Conservation (phyloP, 2,329 filamentous ascomycete species). For the Diaporthe aspalathi region DNA sequence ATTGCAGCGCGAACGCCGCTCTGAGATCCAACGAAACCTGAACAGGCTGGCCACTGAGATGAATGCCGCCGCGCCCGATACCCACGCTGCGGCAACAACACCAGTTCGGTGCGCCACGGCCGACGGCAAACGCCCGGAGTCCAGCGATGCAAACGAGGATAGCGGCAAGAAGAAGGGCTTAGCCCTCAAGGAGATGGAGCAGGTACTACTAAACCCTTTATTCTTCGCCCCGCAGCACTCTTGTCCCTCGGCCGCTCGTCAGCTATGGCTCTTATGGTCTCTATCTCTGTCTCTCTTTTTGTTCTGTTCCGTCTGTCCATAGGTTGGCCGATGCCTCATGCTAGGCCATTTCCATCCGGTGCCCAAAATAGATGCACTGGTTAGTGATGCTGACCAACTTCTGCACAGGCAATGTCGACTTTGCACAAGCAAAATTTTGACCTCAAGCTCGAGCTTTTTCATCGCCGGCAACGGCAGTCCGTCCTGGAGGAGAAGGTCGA, state of each 20-base stretch:
- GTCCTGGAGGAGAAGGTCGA: constrained; percentile 69
- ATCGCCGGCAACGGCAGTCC: constrained; percentile 73
- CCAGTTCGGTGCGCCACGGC: constrained; percentile 50
- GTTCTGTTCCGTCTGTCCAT: neutral
- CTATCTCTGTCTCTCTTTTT: neutral
- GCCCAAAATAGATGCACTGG: no score
- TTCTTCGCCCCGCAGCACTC: neutral
- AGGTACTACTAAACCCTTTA: constrained; percentile 54
- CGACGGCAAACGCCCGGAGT: constrained; percentile 55
- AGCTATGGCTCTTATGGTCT: no score
- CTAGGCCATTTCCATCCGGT: no score
- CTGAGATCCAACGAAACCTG: constrained; percentile 59
- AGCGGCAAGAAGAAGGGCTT: constrained; percentile 62
- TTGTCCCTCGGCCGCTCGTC: neutral
- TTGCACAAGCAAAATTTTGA: constrained; percentile 83
- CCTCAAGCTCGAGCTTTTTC: constrained; percentile 78
- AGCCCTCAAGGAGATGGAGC: constrained; percentile 76
- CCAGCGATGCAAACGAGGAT: constrained; percentile 55
- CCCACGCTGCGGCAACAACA: constrained; percentile 53
- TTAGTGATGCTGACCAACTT: constrained; percentile 14
- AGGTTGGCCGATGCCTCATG: neutral
- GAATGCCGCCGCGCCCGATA: constrained; percentile 51
- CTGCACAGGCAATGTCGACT: constrained; percentile 68
- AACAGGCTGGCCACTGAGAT: constrained; percentile 53
- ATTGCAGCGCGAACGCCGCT: constrained; percentile 62